phyloP scores from a whole-genome alignment of 352 stramenopile species.

The Peronosclerospora sorghi region DNA sequence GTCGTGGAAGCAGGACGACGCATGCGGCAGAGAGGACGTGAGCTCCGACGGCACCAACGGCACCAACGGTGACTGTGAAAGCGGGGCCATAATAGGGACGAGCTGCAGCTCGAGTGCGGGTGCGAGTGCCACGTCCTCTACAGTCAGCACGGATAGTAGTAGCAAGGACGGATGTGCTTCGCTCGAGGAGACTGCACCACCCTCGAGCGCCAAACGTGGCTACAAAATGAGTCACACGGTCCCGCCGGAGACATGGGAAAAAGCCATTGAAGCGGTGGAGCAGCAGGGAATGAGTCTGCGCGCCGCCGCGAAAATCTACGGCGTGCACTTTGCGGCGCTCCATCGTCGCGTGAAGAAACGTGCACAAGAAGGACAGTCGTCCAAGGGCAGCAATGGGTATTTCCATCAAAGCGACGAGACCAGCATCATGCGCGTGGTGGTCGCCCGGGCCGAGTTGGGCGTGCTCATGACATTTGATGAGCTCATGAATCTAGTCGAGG shows the following conservation, averaged over 20 bases:
- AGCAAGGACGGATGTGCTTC: background rate
- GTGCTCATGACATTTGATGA: slow-evolving; percentile 64
- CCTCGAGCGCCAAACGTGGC: slow-evolving; percentile 18
- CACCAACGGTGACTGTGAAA: slow-evolving; percentile 14
- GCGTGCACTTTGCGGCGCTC: slow-evolving; percentile 45
- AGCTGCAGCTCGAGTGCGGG: slow-evolving; percentile 15
- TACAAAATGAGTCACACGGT: slow-evolving; percentile 50
- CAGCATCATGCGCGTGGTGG: slow-evolving; percentile 43
- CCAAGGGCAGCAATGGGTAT: slow-evolving; percentile 16
- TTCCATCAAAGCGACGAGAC: slow-evolving; percentile 45
- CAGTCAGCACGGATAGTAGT: background rate
- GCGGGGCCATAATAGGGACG: slow-evolving; percentile 8
- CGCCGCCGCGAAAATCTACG: slow-evolving; percentile 31
- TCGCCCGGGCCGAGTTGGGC: slow-evolving; percentile 44
- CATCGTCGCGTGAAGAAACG: slow-evolving; percentile 54
- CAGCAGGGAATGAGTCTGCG: slow-evolving; percentile 49
- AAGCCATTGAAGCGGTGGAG: slow-evolving; percentile 44
- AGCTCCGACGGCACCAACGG: slow-evolving; percentile 10
- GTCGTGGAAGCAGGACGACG: background rate
- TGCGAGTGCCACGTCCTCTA: background rate
- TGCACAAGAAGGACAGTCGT: slow-evolving; percentile 13
- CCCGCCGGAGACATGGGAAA: slow-evolving; percentile 40
- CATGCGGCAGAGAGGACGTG: slow-evolving; percentile 3
- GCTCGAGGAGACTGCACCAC: background rate
- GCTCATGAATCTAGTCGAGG: slow-evolving; percentile 43